phyloP scores from a whole-genome alignment of 192 early-diverging fungal species.

The Backusella luteola region DNA sequence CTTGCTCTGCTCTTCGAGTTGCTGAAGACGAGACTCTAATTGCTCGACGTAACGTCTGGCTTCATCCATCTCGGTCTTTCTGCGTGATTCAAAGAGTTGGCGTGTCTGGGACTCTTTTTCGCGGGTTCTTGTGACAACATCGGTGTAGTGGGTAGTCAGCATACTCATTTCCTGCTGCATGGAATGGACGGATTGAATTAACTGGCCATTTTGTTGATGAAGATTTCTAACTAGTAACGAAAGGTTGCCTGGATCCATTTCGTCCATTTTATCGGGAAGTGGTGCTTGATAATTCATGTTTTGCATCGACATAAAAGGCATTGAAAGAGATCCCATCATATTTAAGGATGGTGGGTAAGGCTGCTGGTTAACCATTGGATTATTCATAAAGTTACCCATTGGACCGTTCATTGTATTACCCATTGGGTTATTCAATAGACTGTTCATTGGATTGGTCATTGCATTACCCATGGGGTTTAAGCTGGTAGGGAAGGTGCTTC shows the following conservation, averaged over 20 bases:
- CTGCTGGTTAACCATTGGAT: neutral
- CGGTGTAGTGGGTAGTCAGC: slow-evolving; percentile 41
- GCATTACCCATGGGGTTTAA: neutral
- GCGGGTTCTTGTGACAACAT: slow-evolving; percentile 38
- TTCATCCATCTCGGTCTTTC: slow-evolving; percentile 52
- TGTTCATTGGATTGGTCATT: neutral
- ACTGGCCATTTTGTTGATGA: slow-evolving; percentile 42
- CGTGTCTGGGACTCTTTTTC: slow-evolving; percentile 37
- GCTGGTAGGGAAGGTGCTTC: neutral
- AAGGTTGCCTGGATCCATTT: neutral
- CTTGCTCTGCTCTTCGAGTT: slow-evolving; percentile 11
- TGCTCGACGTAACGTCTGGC: slow-evolving; percentile 45
- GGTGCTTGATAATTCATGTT: neutral
- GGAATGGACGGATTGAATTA: slow-evolving; percentile 41
- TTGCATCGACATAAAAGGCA: neutral
- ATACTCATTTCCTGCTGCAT: slow-evolving; percentile 52
- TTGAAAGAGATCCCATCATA: neutral
- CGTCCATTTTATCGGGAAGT: neutral
- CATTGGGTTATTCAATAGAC: neutral
- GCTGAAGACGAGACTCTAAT: slow-evolving; percentile 16
- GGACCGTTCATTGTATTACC: neutral
- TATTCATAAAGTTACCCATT: neutral
- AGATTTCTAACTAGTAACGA: slow-evolving; percentile 25
- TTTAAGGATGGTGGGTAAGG: neutral
- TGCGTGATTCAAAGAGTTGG: slow-evolving; percentile 27